A percentile compares a stretch with the other conserved stretches of the same genome.
phyloP scores from a whole-genome alignment of 768 basidiomycete species.

The Phanerochaete carnosa region DNA sequence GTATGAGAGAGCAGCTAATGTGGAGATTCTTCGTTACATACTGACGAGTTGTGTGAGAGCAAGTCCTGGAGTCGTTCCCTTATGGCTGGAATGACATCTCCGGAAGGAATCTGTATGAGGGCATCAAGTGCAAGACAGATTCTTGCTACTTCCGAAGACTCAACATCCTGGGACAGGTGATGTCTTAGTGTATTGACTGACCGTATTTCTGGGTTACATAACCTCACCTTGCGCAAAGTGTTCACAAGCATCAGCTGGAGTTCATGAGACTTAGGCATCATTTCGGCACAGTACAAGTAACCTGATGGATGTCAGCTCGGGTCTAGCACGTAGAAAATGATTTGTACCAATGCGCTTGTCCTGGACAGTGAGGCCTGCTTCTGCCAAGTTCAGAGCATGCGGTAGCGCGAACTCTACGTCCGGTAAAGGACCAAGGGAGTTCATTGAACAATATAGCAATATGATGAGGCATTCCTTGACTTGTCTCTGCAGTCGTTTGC shows the following conservation, averaged over 20 bases:
- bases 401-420: conserved; percentile 68
- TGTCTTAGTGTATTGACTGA: not conserved
- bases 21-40: conserved; percentile 27
- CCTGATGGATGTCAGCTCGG: conserved; percentile 37
- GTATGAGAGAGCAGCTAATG: not conserved
- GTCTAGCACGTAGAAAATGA: not conserved
- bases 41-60: conserved; percentile 75
- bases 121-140: conserved; percentile 74
- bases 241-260: conserved; percentile 83
- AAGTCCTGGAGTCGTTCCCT: conserved; percentile 62
- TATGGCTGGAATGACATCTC: conserved; percentile 74
- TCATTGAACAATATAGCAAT: conserved; percentile 66
- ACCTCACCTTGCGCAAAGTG: conserved; percentile 71
- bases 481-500: conserved; percentile 41
- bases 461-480: conserved; percentile 66
- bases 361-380: conserved; percentile 55
- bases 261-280: conserved; percentile 69
- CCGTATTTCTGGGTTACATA: not conserved
- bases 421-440: conserved; percentile 39
- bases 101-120: conserved; percentile 56
- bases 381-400: conserved; percentile 75
- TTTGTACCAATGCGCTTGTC: conserved; percentile 64
- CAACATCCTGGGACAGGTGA: conserved; percentile 58
- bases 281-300: conserved; percentile 72
- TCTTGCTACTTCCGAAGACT: conserved; percentile 48